A percentile compares a stretch with the other conserved stretches of the same genome.
These are phyloP conservation scores for Akanthomyces uredinophilus DNA, from an alignment of 2,329 filamentous ascomycete species.

Conservation along the genomic window DNA sequence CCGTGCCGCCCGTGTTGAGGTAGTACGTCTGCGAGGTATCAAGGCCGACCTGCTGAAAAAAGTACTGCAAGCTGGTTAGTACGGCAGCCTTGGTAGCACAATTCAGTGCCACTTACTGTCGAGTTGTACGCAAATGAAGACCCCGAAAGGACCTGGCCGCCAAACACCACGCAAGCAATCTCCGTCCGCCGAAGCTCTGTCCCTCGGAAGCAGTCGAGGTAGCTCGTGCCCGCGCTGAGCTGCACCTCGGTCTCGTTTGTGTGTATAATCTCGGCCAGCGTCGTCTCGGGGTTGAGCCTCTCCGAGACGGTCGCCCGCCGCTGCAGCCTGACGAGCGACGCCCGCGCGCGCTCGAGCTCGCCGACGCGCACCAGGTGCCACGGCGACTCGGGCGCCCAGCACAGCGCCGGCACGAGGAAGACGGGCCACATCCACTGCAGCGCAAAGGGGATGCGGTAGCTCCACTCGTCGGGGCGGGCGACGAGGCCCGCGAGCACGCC, in stretches of 20 bases:
- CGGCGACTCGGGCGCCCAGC: constrained; percentile 34
- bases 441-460: constrained; percentile 39
- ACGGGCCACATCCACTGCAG: constrained; percentile 42
- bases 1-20: constrained; percentile 44
- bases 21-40: constrained; percentile 39
- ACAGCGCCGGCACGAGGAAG: constrained; percentile 30
- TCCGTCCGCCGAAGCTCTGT: constrained; percentile 41
- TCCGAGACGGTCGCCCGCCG: constrained; percentile 21
- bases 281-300: constrained; percentile 19
- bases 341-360: constrained; percentile 20
- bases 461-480: constrained; percentile 29
- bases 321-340: constrained; percentile 19
- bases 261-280: constrained; percentile 38
- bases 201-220: constrained; percentile 44
- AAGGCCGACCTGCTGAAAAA: constrained; percentile 42
- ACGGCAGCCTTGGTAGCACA: too few relatives aligned
- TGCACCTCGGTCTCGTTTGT: constrained; percentile 28
- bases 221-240: constrained; percentile 29
- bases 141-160: constrained; percentile 35
- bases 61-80: constrained; percentile 19
- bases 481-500: constrained; percentile 35
- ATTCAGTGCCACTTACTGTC: constrained; percentile 25
- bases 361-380: constrained; percentile 41
- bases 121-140: constrained; percentile 35
- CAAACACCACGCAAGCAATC: constrained; percentile 36